Base-by-base conservation (phyloP, 2,329 filamentous ascomycete genomes). In the Akanthomyces uredinophilus region DNA sequence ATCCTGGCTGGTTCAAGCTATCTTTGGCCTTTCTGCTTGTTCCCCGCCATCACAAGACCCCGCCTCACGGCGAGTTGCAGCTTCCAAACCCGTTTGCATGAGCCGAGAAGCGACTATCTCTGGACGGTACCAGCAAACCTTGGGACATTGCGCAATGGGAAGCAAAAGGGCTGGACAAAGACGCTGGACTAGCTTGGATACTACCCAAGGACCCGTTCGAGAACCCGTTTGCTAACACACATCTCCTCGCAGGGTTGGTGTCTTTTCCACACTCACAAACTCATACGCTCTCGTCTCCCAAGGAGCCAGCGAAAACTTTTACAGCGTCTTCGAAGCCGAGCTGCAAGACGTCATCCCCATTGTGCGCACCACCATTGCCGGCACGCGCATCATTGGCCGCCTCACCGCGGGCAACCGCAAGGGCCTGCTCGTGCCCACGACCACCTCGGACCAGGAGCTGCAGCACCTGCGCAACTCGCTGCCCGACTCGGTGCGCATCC, bases 231-330 rank as follows among this genome's bases (percentile, higher is more conserved):
- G 37, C 59, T 49, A 47, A 54, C 50, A 52, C 18, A 10, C 47
- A 16, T 39, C 3, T 29, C 43, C 35, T 6, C 51, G 51, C 72
- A 97, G 93, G 81, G 91, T 99, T 74, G 95, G 95, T 75, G 95
- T 98, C 74, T 99, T 99, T 78, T 81, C 93, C 65, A 96, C 92
- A 65, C 89, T 99, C 74, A 99, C 95, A 69, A 99, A 99, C 80
- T 94, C 92, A 64, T 99, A 96, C 78, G 92, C 93, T 70, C 84
- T 99, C 71, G 92, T 97, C 70, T 93, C 94, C 67, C 87, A 96
- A 68, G 95, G 95, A 73, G 93, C 91, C 70, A 96, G 92, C 73
- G 93, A 97, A 83, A 98, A 98, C 85, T 99, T 99, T 79, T 98
- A 98, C 87, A 93, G 91, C 82, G 86, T 98, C 75, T 98, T 99